These are phyloP conservation scores for Priceomyces carsonii DNA, from an alignment of 805 yeast genomes.

Conservation along the genomic window DNA sequence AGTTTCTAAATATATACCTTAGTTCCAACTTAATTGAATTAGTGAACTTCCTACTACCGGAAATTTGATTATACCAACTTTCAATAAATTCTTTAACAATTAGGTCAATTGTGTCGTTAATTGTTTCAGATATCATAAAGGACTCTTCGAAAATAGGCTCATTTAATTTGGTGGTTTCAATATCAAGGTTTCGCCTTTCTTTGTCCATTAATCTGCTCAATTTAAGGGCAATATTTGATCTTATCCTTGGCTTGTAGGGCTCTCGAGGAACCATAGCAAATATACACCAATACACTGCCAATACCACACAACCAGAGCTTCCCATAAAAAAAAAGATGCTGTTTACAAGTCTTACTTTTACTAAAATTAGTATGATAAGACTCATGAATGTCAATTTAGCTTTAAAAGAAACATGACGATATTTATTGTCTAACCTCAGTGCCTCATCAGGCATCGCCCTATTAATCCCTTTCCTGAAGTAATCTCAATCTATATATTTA, in stretches of 20 bases:
- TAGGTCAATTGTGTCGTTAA: slow-evolving; percentile 50
- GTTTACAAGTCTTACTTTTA: background rate
- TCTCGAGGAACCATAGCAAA: background rate
- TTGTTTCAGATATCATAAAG: slow-evolving; percentile 50
- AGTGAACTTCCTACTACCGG: slow-evolving; percentile 29
- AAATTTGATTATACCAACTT: slow-evolving; percentile 55
- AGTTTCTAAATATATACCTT: slow-evolving; percentile 34
- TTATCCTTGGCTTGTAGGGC: background rate
- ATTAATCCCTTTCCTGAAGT: no score
- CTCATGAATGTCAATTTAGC: no score
- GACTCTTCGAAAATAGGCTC: slow-evolving; percentile 46
- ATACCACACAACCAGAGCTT: background rate
- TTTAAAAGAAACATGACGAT: no score
- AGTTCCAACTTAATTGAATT: slow-evolving; percentile 48
- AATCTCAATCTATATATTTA: no score
- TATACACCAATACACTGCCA: background rate
- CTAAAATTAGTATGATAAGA: no score
- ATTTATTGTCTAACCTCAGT: no score
- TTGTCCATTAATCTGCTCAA: slow-evolving; percentile 14
- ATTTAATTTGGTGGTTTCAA: slow-evolving; percentile 19
- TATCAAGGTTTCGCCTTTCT: slow-evolving; percentile 21
- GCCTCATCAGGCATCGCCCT: no score
- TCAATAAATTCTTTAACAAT: slow-evolving; percentile 54
- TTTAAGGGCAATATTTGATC: no score
- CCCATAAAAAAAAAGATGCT: background rate